Evolutionary conservation across 2,329 filamentous ascomycete species (phyloP).

Genomic region (Phialemoniopsis sp.): DNA sequence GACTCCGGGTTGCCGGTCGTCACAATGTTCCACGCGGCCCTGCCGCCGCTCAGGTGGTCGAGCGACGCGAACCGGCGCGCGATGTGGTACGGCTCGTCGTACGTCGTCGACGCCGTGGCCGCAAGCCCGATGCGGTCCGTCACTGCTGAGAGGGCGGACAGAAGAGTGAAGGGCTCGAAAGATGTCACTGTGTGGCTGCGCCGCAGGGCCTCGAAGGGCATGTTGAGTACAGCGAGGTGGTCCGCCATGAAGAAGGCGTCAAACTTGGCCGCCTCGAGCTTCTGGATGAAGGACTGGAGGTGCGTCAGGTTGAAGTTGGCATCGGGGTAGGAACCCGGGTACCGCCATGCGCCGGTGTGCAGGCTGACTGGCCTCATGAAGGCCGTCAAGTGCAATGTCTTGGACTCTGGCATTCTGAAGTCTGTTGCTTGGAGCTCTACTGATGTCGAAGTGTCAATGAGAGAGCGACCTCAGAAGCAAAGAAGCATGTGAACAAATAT

Average conservation of each 20-base stretch:
- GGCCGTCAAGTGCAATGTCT: constrained; percentile 53
- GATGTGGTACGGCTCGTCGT: constrained; percentile 49
- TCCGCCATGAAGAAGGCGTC: constrained; percentile 56
- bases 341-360: constrained; percentile 53
- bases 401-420: too few relatives aligned
- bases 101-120: constrained; percentile 49
- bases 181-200: constrained; percentile 55
- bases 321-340: constrained; percentile 48
- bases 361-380: constrained; percentile 56
- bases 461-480: too few relatives aligned
- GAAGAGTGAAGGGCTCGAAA: constrained; percentile 50
- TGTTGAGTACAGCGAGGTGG: constrained; percentile 49
- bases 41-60: constrained; percentile 45
- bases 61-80: constrained; percentile 49
- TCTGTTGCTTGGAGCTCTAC: too few relatives aligned
- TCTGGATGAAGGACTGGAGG: constrained; percentile 47
- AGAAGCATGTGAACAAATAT: too few relatives aligned
- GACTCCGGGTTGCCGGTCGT: constrained; percentile 49
- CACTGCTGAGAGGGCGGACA: constrained; percentile 44
- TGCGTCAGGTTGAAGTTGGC: constrained; percentile 55
- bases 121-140: constrained; percentile 47
- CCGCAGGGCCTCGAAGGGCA: constrained; percentile 52
- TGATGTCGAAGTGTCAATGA: too few relatives aligned
- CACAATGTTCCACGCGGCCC: constrained; percentile 51
- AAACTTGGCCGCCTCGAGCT: constrained; percentile 48